phyloP scores from a whole-genome alignment of 768 basidiomycete species.

The Serpula lacrymans region DNA sequence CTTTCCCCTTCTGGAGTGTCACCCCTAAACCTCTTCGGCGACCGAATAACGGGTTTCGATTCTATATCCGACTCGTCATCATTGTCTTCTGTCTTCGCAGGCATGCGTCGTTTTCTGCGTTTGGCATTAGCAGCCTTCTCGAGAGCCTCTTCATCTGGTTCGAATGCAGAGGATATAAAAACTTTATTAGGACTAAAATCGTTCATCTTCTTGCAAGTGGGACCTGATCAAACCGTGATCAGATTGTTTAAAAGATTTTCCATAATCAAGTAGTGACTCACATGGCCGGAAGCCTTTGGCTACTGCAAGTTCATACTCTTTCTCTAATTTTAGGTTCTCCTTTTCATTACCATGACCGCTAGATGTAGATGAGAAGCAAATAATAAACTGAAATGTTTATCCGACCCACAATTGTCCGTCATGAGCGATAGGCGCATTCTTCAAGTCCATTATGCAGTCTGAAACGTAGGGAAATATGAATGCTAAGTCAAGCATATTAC shows the following conservation, averaged over 20 bases:
- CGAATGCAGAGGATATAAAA: conserved; percentile 66
- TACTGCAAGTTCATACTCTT: conserved; percentile 51
- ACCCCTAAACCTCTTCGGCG: conserved; percentile 9
- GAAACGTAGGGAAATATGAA: not conserved
- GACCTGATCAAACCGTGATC: conserved; percentile 39
- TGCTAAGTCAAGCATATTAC: not conserved
- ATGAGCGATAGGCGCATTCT: conserved; percentile 49
- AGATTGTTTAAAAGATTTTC: not conserved
- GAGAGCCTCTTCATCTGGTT: conserved; percentile 61
- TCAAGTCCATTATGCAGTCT: conserved; percentile 58
- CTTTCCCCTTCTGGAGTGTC: conserved; percentile 29
- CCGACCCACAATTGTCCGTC: conserved; percentile 56
- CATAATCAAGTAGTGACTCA: conserved; percentile 27
- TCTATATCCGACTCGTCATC: not conserved
- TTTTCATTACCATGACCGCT: conserved; percentile 56
- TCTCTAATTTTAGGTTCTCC: conserved; percentile 53
- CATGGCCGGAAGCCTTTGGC: conserved; percentile 60
- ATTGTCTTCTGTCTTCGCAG: conserved; percentile 6
- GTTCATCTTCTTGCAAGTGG: conserved; percentile 65
- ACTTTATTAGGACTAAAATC: conserved; percentile 47
- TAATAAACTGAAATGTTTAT: not conserved
- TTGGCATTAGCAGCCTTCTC: conserved; percentile 32
- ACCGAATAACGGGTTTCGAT: conserved; percentile 10
- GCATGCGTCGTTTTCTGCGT: conserved; percentile 20
- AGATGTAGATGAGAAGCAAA: conserved; percentile 2